Percentiles rank a stretch among this genome's conserved stretches.
These are phyloP conservation scores for Gardenia jasminoides DNA, from an alignment of 257 asterid species.

Conservation along the genomic window DNA sequence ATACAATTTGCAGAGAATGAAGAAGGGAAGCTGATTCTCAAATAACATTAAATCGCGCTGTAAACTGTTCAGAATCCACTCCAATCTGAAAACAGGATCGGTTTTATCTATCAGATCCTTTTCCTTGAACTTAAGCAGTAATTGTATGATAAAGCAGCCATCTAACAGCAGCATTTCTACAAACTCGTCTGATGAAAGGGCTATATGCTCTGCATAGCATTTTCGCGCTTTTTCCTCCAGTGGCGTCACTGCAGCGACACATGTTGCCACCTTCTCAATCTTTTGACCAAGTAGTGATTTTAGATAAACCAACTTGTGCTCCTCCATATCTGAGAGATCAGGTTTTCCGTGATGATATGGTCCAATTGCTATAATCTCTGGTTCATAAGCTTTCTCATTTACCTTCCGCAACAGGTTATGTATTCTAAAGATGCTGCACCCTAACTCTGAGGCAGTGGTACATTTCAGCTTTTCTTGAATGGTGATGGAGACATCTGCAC, in stretches of 20 bases:
- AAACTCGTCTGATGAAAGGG: slow-evolving; percentile 11
- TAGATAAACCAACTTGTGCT: slow-evolving; percentile 32
- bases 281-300: slow-evolving; percentile 17
- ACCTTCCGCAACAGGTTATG: slow-evolving; percentile 17
- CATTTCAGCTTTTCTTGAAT: slow-evolving; percentile 7
- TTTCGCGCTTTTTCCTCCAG: slow-evolving; percentile 13
- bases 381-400: slow-evolving; percentile 38
- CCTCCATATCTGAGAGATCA: slow-evolving; percentile 26
- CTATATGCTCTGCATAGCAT: slow-evolving; percentile 27
- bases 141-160: slow-evolving; percentile 40
- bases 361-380: slow-evolving; percentile 34
- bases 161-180: slow-evolving; percentile 40
- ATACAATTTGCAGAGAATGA: slow-evolving; percentile 1
- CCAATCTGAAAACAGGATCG: slow-evolving; percentile 22
- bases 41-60: slow-evolving; percentile 31
- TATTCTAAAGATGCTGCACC: slow-evolving; percentile 27
- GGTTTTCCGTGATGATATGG: slow-evolving; percentile 34
- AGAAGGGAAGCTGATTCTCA: slow-evolving; percentile 32
- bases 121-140: slow-evolving; percentile 6
- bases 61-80: slow-evolving; percentile 29
- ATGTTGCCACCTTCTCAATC: background rate
- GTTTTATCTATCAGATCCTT: background rate
- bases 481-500: background rate
- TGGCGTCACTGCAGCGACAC: slow-evolving; percentile 2
- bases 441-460: background rate